Evolutionary conservation across 2,329 filamentous ascomycete species (phyloP).

Genomic region (Leptographium lundbergii): DNA sequence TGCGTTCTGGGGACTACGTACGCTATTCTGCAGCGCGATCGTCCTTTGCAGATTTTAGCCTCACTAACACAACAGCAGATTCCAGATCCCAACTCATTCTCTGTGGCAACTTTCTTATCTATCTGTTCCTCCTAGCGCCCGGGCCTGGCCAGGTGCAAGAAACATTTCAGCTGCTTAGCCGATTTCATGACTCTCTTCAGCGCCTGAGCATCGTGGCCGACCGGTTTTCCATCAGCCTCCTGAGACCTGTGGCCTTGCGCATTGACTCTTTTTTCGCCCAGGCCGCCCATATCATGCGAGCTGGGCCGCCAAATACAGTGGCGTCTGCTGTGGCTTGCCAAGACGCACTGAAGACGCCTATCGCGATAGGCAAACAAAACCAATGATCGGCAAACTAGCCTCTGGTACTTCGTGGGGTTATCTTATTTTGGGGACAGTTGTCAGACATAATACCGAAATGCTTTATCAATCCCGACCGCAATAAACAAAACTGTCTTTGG

Average conservation of each 20-base stretch:
- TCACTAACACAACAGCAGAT: slow-evolving; percentile 12
- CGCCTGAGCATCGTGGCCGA: slow-evolving; percentile 20
- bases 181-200: slow-evolving; percentile 24
- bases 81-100: slow-evolving; percentile 31
- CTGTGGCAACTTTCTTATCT: slow-evolving; percentile 34
- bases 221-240: slow-evolving; percentile 18
- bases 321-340: not conserved
- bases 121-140: slow-evolving; percentile 31
- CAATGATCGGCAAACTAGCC: not conserved
- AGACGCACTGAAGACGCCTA: not conserved
- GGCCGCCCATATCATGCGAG: slow-evolving; percentile 15
- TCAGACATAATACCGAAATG: too few species aligned
- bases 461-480: too few species aligned
- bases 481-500: too few species aligned
- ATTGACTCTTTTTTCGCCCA: slow-evolving; percentile 28
- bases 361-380: not conserved
- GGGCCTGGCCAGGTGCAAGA: slow-evolving; percentile 20
- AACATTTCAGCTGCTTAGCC: slow-evolving; percentile 23
- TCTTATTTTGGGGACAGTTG: not conserved
- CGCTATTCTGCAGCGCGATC: slow-evolving; percentile 13
- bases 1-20: slow-evolving; percentile 32
- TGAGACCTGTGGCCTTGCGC: slow-evolving; percentile 24
- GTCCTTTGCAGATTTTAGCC: not conserved
- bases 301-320: not conserved
- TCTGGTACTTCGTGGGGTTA: not conserved